Evolutionary conservation across 306 rosid species (phyloP).

Genomic region (Rubus parviflorus): DNA sequence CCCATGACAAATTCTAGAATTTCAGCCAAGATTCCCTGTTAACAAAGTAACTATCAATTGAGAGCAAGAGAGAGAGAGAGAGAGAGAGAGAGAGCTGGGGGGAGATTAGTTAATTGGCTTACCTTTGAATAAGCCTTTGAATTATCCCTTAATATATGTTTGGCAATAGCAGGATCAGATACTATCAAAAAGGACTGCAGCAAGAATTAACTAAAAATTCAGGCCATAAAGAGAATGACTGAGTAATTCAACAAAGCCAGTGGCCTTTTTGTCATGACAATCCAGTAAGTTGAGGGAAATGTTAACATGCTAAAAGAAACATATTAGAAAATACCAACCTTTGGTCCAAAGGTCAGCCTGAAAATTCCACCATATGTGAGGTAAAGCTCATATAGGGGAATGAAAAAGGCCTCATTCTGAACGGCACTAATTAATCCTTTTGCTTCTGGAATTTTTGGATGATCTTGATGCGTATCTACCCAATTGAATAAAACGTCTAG

Average conservation of each 20-base stretch:
- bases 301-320: not conserved
- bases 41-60: conserved; percentile 20
- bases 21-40: conserved; percentile 98
- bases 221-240: not conserved
- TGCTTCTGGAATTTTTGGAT: conserved; percentile 80
- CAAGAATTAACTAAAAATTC: conserved; percentile 8
- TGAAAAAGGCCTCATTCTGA: conserved; percentile 81
- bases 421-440: conserved; percentile 67
- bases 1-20: conserved; percentile 97
- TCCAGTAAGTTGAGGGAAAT: not conserved
- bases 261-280: not conserved
- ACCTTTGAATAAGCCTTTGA: conserved; percentile 97
- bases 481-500: conserved; percentile 56
- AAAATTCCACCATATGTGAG: conserved; percentile 91
- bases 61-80: conserved; percentile 2
- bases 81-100: conserved; percentile 10
- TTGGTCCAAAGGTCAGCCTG: conserved; percentile 90
- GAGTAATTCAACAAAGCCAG: conserved; percentile 5
- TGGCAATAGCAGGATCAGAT: conserved; percentile 93
- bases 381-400: conserved; percentile 84
- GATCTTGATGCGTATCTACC: conserved; percentile 33
- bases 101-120: conserved; percentile 22
- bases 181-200: conserved; percentile 91
- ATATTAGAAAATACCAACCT: conserved; percentile 55
- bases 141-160: conserved; percentile 80